Conservation (phyloP, 2,329 filamentous ascomycete genomes). For the Endothia cerciana region DNA sequence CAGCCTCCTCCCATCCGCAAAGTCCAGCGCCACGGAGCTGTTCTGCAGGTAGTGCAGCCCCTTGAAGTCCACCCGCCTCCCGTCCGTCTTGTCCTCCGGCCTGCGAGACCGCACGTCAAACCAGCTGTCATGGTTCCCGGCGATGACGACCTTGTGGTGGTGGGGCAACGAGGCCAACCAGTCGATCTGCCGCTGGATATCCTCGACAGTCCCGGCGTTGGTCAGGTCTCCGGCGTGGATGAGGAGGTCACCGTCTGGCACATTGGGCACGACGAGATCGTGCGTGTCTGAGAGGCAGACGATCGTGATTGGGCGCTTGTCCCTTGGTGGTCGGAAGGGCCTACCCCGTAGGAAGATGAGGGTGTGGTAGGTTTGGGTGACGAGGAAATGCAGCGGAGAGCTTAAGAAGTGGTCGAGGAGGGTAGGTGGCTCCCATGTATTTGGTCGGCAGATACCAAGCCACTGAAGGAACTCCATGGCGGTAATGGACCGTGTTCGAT, state of each 20-base stretch:
- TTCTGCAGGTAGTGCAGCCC: conserved; percentile 78
- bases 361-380: conserved; percentile 65
- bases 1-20: conserved; percentile 62
- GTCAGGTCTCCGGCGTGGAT: conserved; percentile 90
- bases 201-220: conserved; percentile 69
- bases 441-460: conserved; percentile 52
- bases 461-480: conserved; percentile 50
- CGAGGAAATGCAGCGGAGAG: conserved; percentile 69
- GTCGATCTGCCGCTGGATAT: conserved; percentile 82
- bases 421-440: conserved; percentile 53
- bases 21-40: conserved; percentile 63
- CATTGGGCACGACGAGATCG: conserved; percentile 57
- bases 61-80: conserved; percentile 65
- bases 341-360: conserved; percentile 70
- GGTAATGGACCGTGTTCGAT: neutral
- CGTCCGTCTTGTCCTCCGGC: conserved; percentile 56
- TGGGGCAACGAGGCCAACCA: conserved; percentile 80
- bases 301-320: conserved; percentile 64
- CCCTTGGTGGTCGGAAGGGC: conserved; percentile 61
- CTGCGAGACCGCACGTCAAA: conserved; percentile 70
- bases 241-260: conserved; percentile 81
- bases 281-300: conserved; percentile 94
- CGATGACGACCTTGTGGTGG: conserved; percentile 77
- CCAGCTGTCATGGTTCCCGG: conserved; percentile 88
- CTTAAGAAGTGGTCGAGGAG: conserved; percentile 66